Evolutionary conservation across 768 basidiomycete genomes (phyloP).

Genomic region (Suillus placidus): DNA sequence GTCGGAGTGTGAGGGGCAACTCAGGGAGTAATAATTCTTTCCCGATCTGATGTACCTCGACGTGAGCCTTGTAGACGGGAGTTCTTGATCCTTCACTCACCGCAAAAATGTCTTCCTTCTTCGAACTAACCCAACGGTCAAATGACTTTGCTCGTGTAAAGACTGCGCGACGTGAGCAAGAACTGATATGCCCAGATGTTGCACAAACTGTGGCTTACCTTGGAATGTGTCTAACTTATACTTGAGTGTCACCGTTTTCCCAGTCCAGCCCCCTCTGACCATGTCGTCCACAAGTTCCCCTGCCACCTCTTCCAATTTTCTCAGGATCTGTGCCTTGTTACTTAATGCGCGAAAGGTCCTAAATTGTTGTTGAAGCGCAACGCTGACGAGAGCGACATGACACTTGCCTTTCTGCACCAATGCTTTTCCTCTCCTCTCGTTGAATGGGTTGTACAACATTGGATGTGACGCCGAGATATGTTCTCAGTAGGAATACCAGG

Average conservation of each 20-base stretch:
- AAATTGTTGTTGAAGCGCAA: slow-evolving; percentile 5
- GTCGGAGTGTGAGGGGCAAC: slow-evolving; percentile 74
- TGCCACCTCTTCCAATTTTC: slow-evolving; percentile 81
- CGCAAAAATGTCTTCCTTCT: slow-evolving; percentile 75
- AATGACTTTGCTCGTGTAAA: slow-evolving; percentile 85
- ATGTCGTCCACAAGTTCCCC: slow-evolving; percentile 83
- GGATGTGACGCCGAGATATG: slow-evolving; percentile 84
- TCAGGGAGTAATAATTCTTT: slow-evolving; percentile 82
- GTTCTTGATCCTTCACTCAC: slow-evolving; percentile 43
- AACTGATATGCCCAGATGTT: not conserved
- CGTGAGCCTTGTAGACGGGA: slow-evolving; percentile 10
- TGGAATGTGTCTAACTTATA: slow-evolving; percentile 92
- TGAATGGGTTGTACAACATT: slow-evolving; percentile 76
- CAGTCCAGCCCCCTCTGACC: slow-evolving; percentile 77
- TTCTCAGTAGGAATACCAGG: slow-evolving; percentile 70
- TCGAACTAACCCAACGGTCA: slow-evolving; percentile 70
- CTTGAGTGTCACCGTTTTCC: slow-evolving; percentile 88
- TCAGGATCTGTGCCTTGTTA: slow-evolving; percentile 66
- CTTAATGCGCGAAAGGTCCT: slow-evolving; percentile 79
- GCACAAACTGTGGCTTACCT: slow-evolving; percentile 41
- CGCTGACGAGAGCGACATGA: not conserved
- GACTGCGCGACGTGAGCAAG: slow-evolving; percentile 41
- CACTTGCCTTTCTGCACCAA: slow-evolving; percentile 82
- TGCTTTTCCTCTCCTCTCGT: slow-evolving; percentile 87
- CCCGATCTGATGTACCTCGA: slow-evolving; percentile 55